These are phyloP conservation scores for Lodderomyces pseudojiufengensis DNA, from an alignment of 1,139 yeast species.

Conservation along the genomic window DNA sequence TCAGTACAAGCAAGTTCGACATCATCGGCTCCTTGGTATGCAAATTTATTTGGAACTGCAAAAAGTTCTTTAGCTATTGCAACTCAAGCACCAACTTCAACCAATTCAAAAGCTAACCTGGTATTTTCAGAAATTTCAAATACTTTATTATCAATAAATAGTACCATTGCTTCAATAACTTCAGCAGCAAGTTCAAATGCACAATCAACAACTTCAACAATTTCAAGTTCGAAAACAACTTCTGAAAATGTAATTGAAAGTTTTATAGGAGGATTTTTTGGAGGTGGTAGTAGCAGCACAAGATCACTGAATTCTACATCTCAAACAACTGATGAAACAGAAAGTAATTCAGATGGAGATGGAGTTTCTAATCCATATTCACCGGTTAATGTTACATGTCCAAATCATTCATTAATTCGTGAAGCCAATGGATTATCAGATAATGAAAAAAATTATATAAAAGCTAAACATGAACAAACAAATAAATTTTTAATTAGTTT, in stretches of 20 bases:
- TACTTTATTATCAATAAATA: not conserved
- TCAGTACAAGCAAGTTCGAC: no score
- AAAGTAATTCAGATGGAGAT: constrained; percentile 6
- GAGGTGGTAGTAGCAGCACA: not conserved
- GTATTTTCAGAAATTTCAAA: not conserved
- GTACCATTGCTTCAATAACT: constrained; percentile 1
- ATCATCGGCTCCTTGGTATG: constrained; percentile 4
- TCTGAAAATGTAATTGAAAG: constrained; percentile 1
- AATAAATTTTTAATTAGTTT: constrained; percentile 32
- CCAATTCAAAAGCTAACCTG: not conserved
- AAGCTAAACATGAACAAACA: constrained; percentile 25
- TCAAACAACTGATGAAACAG: constrained; percentile 8
- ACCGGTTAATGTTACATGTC: constrained; percentile 28
- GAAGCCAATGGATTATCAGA: constrained; percentile 25
- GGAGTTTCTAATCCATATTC: constrained; percentile 20
- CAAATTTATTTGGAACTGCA: not conserved
- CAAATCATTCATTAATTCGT: constrained; percentile 20
- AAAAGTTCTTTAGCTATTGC: not conserved
- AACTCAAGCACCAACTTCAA: constrained; percentile 1
- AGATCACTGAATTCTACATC: not conserved
- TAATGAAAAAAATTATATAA: constrained; percentile 24
- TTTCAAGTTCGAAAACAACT: not conserved
- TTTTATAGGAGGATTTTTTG: constrained; percentile 1
- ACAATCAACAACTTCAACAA: not conserved
- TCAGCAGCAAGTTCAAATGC: constrained; percentile 1